Base-by-base conservation (phyloP, 805 yeast species). In the Candida sphagnicola region DNA sequence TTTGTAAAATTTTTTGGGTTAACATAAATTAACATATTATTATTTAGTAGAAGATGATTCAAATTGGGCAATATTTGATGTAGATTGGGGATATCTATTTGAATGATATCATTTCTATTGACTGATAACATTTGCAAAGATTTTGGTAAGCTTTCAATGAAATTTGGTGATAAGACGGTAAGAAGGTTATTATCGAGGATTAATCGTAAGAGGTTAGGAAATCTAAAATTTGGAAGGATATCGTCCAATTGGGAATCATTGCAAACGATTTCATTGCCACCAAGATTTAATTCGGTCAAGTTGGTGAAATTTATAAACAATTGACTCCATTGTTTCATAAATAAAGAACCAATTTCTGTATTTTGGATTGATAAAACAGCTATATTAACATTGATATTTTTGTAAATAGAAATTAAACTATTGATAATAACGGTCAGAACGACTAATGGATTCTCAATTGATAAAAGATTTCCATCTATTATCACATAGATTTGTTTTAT, bases 301-400 rank as follows among this genome's bases (percentile, higher is more conserved):
- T 50, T 50, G 8, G 39, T 24, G 34, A 63, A 62, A 14, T 51
- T 45, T 10, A 40, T 34, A 24, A 67, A 55, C 3, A 65, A 43
- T 29, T 47, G 48, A 25, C 56, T 50, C 72, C 72, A 67, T 36
- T 54, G 54, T 2, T 45, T 33, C 3, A 55, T 56, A 42, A 47
- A 65, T 36, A 56, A 49, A 5, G 49, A 47, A 4, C 72, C 71
- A 2, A 67, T 56, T 28, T 65, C 65, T 11, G 67, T 61, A n/a
- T 56, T 50, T 14, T 45, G 41, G 14, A 67, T 53, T 12, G 62
- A 48, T 3, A 67, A 16, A 6, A 36, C 14, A 3, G 34, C 34
- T 29, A 63, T 31, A 8, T 45, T 47, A 6, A 38, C 41, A 23
- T 40, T 38, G 17, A 57, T 43, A 29, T 42, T 35, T 11, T 51